Evolutionary conservation across 2,329 filamentous ascomycete species (phyloP).

Genomic region (Dothideomycetidae sp.): DNA sequence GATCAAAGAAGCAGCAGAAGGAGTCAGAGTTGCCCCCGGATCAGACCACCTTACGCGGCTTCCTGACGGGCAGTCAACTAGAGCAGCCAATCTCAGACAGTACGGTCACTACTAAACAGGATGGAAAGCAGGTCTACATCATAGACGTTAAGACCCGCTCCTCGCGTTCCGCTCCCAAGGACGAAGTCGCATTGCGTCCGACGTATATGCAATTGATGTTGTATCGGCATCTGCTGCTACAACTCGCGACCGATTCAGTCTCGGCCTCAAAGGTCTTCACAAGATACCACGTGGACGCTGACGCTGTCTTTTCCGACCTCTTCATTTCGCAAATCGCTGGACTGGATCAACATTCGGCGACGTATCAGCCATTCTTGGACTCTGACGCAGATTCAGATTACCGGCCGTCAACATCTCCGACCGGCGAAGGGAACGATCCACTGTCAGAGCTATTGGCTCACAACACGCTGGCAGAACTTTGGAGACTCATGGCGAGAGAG

Average conservation of each 20-base stretch:
- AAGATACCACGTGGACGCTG: conserved; percentile 55
- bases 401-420: conserved; percentile 11
- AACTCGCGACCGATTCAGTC: conserved; percentile 56
- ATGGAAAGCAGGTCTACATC: conserved; percentile 47
- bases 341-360: conserved; percentile 46
- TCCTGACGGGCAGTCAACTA: too few relatives aligned
- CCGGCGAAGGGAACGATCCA: conserved; percentile 29
- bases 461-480: conserved; percentile 46
- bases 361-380: conserved; percentile 10
- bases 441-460: conserved; percentile 41
- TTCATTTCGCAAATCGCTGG: conserved; percentile 64
- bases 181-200: conserved; percentile 51
- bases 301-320: conserved; percentile 56
- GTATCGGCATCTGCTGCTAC: conserved; percentile 72
- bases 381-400: conserved; percentile 2
- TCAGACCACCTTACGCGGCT: conserved; percentile 22
- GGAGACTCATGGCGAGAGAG: conserved; percentile 49
- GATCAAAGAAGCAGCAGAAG: conserved; percentile 22
- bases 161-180: conserved; percentile 47
- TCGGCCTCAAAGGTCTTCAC: conserved; percentile 54
- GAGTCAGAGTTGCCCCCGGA: conserved; percentile 21
- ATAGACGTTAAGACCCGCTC: conserved; percentile 79
- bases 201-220: conserved; percentile 79
- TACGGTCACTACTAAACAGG: not conserved
- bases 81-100: too few relatives aligned